phyloP scores from a whole-genome alignment of 2,329 filamentous ascomycete genomes.

The Apiospora arundinis region DNA sequence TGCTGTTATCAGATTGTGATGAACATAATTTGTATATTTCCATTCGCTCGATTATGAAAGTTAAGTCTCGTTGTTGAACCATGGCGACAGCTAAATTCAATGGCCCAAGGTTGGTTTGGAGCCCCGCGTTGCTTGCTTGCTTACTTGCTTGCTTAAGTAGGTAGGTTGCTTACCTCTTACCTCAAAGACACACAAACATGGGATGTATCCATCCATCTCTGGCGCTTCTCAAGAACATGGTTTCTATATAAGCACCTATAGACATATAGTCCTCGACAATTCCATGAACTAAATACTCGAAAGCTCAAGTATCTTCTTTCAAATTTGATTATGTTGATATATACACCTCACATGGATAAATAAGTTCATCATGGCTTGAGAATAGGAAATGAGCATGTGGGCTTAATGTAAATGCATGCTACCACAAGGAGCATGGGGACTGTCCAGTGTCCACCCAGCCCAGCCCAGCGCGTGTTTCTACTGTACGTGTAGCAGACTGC shows the following conservation, averaged over 20 bases:
- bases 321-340: too few species aligned
- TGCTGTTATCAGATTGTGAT: too few species aligned
- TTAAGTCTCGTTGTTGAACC: too few species aligned
- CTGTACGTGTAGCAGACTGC: neutral
- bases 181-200: too few species aligned
- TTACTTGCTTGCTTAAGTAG: too few species aligned
- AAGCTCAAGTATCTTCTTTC: neutral
- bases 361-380: neutral
- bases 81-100: neutral
- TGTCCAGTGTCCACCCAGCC: neutral
- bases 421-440: neutral
- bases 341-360: neutral
- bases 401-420: neutral
- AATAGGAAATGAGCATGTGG: neutral
- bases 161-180: too few species aligned
- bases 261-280: too few species aligned
- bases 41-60: too few species aligned
- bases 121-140: constrained; percentile 6
- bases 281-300: neutral
- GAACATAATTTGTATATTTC: too few species aligned
- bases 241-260: too few species aligned
- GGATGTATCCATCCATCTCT: too few species aligned
- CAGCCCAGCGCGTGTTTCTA: neutral
- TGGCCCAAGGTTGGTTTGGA: neutral
- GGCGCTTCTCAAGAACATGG: too few species aligned